phyloP scores from a whole-genome alignment of 495 filamentous ascomycete genomes.

The Delitschia confertaspora region DNA sequence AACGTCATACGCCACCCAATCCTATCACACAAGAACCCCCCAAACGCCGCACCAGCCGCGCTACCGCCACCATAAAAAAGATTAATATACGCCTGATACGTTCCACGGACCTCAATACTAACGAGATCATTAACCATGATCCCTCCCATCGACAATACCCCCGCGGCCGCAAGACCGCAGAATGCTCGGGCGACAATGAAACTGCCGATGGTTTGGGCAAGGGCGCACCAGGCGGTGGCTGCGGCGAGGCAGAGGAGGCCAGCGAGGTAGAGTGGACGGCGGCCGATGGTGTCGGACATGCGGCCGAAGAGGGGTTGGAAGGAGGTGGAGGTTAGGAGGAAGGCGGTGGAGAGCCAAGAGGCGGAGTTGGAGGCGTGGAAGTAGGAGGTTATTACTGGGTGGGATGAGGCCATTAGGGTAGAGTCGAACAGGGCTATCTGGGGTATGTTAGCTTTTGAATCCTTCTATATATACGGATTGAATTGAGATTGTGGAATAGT shows the following conservation, averaged over 20 bases:
- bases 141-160: conserved; percentile 57
- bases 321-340: conserved; percentile 64
- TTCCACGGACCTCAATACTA: conserved; percentile 62
- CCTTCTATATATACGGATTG: no score
- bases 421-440: conserved; percentile 57
- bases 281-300: conserved; percentile 61
- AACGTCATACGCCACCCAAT: conserved; percentile 70
- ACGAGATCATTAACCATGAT: conserved; percentile 70
- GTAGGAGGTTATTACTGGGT: conserved; percentile 73
- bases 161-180: conserved; percentile 67
- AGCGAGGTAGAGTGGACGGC: conserved; percentile 60
- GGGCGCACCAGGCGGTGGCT: conserved; percentile 63
- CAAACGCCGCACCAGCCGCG: conserved; percentile 61
- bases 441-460: no score
- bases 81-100: conserved; percentile 72
- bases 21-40: conserved; percentile 62
- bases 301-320: conserved; percentile 67
- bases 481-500: not conserved
- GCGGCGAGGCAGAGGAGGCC: conserved; percentile 54
- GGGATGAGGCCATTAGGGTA: conserved; percentile 72
- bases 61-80: conserved; percentile 54
- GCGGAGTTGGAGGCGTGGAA: conserved; percentile 66
- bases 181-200: conserved; percentile 66
- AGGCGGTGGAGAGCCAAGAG: conserved; percentile 74
- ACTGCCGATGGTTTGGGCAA: conserved; percentile 59